Conservation (phyloP, 2,329 filamentous ascomycete species). For the Colletotrichum incanum region DNA sequence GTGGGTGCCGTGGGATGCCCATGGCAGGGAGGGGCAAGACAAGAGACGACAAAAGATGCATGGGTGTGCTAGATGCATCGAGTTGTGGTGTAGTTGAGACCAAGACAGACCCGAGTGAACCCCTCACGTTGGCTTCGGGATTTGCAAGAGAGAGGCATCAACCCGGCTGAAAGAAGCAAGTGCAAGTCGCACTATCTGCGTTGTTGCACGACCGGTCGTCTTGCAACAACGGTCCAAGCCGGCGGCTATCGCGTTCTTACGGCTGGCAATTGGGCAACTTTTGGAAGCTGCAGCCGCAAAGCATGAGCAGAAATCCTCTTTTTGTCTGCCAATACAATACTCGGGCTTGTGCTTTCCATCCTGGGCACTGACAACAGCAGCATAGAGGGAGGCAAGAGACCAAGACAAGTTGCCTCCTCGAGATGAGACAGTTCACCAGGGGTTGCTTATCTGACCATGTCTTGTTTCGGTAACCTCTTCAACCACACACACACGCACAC, state of each 20-base stretch:
- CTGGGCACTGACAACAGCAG: neutral
- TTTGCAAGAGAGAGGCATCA: constrained; percentile 5
- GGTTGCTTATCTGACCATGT: constrained; percentile 8
- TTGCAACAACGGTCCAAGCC: neutral
- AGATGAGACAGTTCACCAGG: neutral
- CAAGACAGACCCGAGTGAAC: neutral
- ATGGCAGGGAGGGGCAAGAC: constrained; percentile 23
- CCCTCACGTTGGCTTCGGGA: neutral
- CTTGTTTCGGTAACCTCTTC: constrained; percentile 11
- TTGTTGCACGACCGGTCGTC: constrained; percentile 4
- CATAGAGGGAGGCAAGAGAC: constrained; percentile 17
- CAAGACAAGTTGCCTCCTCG: constrained; percentile 2
- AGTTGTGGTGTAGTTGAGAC: neutral
- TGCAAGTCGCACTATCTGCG: neutral
- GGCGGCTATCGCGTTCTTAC: neutral
- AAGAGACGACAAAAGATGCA: constrained; percentile 11
- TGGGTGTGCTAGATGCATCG: neutral
- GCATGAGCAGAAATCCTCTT: no score
- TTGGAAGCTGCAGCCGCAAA: neutral
- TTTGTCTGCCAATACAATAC: no score
- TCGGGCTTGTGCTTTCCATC: no score
- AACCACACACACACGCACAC: neutral
- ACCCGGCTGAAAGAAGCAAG: constrained; percentile 2
- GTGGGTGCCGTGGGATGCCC: constrained; percentile 22
- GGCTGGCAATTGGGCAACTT: neutral